Conservation (phyloP, 1,284 basidiomycete species). For the Mrakiaceae sp. region DNA sequence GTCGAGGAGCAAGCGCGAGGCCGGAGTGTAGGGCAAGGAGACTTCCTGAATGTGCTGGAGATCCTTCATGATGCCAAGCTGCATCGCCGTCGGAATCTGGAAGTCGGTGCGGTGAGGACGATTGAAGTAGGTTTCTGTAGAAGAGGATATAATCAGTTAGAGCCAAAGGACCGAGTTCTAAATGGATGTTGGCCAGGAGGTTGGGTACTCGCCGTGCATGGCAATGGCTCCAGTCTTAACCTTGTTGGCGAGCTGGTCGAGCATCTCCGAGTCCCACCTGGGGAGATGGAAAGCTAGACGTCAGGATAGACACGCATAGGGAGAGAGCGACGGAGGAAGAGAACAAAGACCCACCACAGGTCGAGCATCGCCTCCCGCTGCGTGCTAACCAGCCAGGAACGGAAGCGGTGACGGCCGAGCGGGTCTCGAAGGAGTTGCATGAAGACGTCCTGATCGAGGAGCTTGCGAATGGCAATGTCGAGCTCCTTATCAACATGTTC, state of each 20-base stretch:
- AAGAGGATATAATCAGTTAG: too few species aligned
- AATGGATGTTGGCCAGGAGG: too few species aligned
- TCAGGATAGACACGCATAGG: too few species aligned
- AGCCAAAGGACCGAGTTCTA: too few species aligned
- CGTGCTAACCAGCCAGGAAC: constrained; percentile 14
- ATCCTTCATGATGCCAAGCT: neutral
- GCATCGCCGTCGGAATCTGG: neutral
- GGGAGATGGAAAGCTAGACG: neutral
- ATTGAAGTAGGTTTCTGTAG: neutral
- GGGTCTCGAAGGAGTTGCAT: constrained; percentile 19
- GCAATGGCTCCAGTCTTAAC: neutral
- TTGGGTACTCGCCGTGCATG: neutral
- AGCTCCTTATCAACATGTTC: constrained; percentile 12
- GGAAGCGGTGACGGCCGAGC: constrained; percentile 21
- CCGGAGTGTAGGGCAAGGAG: neutral
- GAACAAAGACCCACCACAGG: neutral
- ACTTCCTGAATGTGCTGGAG: neutral
- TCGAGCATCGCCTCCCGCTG: constrained; percentile 4
- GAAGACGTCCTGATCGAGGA: constrained; percentile 21
- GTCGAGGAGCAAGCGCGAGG: constrained; percentile 13
- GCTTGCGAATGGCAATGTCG: constrained; percentile 10
- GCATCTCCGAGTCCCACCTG: constrained; percentile 10
- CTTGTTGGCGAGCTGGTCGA: constrained; percentile 1
- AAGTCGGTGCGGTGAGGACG: neutral
- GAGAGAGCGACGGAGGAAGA: neutral